Evolutionary conservation across 139 green algal genomes (phyloP), one percentile per base, ranked within the genome.

Genomic region (Tetraselmis chui): DNA sequence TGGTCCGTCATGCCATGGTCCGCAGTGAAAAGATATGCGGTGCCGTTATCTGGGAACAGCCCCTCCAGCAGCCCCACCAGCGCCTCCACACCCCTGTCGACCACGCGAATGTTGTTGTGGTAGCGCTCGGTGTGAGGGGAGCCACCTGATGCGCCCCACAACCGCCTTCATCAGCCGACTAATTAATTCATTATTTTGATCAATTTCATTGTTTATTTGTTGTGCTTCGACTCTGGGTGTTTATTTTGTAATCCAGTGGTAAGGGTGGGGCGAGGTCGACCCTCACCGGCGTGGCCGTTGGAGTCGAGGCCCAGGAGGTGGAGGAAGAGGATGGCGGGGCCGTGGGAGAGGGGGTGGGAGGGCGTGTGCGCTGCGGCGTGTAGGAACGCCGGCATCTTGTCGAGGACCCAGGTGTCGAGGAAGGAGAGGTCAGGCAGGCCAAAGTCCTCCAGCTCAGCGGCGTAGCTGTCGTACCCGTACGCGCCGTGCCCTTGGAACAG

Each of bases 1-100:
- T 82, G 79, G 78, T 84, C 85, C 24, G 29, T 86, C 86, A 89
- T 89, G 28, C 86, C 86, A 67, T 89, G 86, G 81, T 89, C 86
- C 1, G 83, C 80, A 11, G 86, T 89, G 78, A 89, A 85, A 1
- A 89, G 23, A 31, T 78, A 89, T 1, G 80, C 76, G 2, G 86
- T 89, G 1, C 29, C 25, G 22, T 32, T 74, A 59, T 85, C 86
- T 28, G 80, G 76, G 28, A 81, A 84, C 26, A 79, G 29, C 22
- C 25, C 45, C 81, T 87, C 76, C 75, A 84, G 32, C 75, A 78
- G 31, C 80, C 29, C 76, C 1, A 32, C 80, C 67, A 76, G 74
- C 27, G 75, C 59, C 28, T 59, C 76, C 1, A 86, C 80, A 23
- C 79, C 79, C 2, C 77, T 58, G 59, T 89, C 83, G 59, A 89